These are phyloP conservation scores for Eucalyptus cloeziana DNA, from an alignment of 345 rosid genomes.

Conservation along the genomic window DNA sequence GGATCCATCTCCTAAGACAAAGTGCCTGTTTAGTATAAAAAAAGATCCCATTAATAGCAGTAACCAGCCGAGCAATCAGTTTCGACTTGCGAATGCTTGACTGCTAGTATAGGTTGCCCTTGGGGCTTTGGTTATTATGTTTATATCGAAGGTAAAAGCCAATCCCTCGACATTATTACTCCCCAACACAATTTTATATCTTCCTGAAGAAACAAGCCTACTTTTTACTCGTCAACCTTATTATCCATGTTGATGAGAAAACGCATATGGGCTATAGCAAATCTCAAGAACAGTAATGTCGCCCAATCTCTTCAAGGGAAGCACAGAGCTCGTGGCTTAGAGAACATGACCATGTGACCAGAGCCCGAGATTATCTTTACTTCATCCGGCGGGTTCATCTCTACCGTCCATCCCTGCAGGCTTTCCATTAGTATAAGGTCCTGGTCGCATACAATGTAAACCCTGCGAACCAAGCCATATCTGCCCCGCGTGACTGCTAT, in stretches of 20 bases:
- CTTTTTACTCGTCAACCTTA: not conserved
- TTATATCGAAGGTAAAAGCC: not conserved
- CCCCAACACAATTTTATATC: not conserved
- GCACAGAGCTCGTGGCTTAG: constrained; percentile 16
- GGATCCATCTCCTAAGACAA: not conserved
- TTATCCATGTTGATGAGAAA: not conserved
- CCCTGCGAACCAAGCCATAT: not conserved
- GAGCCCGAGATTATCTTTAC: constrained; percentile 11
- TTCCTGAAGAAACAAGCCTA: not conserved
- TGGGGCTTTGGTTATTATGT: not conserved
- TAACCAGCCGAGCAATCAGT: not conserved
- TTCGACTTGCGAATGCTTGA: not conserved
- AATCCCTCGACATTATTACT: too few relatives aligned
- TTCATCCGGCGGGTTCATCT: constrained; percentile 8
- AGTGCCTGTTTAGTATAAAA: not conserved
- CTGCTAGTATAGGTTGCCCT: not conserved
- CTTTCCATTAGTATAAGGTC: not conserved
- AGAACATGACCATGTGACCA: constrained; percentile 34
- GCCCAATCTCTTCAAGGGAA: constrained; percentile 9
- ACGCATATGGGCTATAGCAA: not conserved
- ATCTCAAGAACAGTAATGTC: not conserved
- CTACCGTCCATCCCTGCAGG: constrained; percentile 16
- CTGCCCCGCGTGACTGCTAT: constrained; percentile 1
- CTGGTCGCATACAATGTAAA: constrained; percentile 12
- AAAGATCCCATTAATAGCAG: not conserved